Evolutionary conservation across 2,329 filamentous ascomycete genomes (phyloP), one percentile per base, ranked within the genome.

Genomic region (Cercospora zeina): DNA sequence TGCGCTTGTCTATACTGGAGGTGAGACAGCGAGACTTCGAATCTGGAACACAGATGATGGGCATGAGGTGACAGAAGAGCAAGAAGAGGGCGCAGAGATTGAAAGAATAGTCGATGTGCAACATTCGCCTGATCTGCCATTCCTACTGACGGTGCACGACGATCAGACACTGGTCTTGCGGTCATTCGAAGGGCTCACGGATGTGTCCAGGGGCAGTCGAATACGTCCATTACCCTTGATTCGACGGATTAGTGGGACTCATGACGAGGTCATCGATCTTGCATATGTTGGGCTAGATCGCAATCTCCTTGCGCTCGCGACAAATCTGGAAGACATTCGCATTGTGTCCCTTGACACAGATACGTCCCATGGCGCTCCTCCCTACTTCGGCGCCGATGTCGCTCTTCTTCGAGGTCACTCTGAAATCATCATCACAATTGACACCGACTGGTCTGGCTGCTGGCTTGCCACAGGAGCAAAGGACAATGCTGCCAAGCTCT

Each of bases 391-490:
- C 13, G 90, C 93, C 63, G 95, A 99, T 71, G 83, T 96, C 39
- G 90, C 88, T 1, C 80, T 95, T 24, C 82, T 99, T 1, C 91
- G 90, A 72, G 95, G 95, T 1, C 95, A 99, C 69, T 88, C 93
- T 54, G 95, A 99, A 69, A 97, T 99, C 56, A 90, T 99, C 63
- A 96, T 99, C 69, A 93, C 92, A 62, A 81, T 99, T 42, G 93
- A 97, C 73, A 87, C 91, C 2, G 95, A 99, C 77, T 96, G 92
- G 91, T 97, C 95, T 9, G 96, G 96, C 0, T 88, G 95, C 74
- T 99, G 95, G 95, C 85, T 99, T 39, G 93, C 89, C 11, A 97
- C 95, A 1, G 95, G 93, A 58, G 91, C 95, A 21, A 99, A 99
- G 77, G 95, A 99, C 75, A 99, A 97, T 72, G 95, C 90, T 2